Conservation (phyloP, 164 flowering plant species). For the Chimonanthus salicifolius region DNA sequence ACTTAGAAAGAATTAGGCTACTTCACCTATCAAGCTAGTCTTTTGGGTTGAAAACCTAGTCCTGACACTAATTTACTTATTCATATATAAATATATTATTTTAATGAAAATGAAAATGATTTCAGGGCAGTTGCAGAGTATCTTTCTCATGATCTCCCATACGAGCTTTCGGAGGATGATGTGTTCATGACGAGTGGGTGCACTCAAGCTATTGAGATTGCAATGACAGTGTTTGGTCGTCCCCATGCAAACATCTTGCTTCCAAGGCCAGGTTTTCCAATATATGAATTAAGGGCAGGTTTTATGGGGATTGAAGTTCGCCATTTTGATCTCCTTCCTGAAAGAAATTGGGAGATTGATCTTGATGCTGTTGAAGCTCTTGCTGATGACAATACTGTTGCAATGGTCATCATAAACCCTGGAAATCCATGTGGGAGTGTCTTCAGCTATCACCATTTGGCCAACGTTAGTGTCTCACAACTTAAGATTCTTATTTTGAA, state of each 20-base stretch:
- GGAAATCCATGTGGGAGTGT: constrained; percentile 96
- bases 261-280: constrained; percentile 86
- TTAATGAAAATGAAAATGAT: neutral
- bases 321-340: constrained; percentile 72
- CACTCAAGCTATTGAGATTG: constrained; percentile 81
- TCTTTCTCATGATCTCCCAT: constrained; percentile 69
- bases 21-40: too few species aligned
- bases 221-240: constrained; percentile 52
- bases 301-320: constrained; percentile 60
- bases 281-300: constrained; percentile 65
- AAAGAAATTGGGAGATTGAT: constrained; percentile 78
- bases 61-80: too few species aligned
- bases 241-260: constrained; percentile 86
- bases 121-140: constrained; percentile 74
- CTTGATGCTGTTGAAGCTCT: constrained; percentile 59
- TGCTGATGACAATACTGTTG: constrained; percentile 86
- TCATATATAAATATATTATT: neutral
- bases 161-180: constrained; percentile 56
- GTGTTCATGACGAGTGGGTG: constrained; percentile 81
- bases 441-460: constrained; percentile 52
- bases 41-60: too few species aligned
- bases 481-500: neutral
- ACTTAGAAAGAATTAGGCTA: too few species aligned
- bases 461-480: constrained; percentile 39
- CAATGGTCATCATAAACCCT: constrained; percentile 79